Evolutionary conservation across 305 asterid genomes (phyloP).

Genomic region (Fraxinus nigra): DNA sequence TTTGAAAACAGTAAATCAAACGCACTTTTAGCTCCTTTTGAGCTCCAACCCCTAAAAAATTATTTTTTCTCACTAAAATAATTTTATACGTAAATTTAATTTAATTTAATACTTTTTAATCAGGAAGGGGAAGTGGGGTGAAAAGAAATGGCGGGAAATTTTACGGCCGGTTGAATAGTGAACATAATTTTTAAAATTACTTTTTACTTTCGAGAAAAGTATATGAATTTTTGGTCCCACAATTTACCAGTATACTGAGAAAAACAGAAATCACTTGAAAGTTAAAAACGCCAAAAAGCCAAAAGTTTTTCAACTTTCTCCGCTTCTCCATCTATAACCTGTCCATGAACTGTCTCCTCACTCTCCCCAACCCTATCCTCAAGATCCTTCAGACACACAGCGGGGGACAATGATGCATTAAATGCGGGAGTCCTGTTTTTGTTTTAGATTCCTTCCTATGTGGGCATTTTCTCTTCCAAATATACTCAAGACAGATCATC

Average conservation of each 20-base stretch:
- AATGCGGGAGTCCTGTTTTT: conserved; percentile 21
- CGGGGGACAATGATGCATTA: conserved; percentile 24
- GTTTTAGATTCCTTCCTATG: background rate
- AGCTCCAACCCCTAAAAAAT: too few relatives aligned
- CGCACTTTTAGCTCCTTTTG: too few relatives aligned
- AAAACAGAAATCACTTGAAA: background rate
- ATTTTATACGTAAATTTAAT: too few relatives aligned
- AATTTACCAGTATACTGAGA: background rate
- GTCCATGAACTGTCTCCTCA: conserved; percentile 26
- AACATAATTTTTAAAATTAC: background rate
- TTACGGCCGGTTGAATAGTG: background rate
- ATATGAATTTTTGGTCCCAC: background rate
- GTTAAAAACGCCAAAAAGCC: conserved; percentile 4
- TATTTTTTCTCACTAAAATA: too few relatives aligned
- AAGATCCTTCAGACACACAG: conserved; percentile 2
- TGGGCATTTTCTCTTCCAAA: background rate
- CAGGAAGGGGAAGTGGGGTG: too few relatives aligned
- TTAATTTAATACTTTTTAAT: too few relatives aligned
- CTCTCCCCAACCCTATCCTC: conserved; percentile 11
- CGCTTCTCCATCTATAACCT: background rate
- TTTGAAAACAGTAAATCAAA: too few relatives aligned
- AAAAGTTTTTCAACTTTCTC: background rate
- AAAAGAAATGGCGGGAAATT: background rate
- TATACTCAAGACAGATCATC: background rate
- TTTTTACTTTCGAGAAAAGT: background rate